These are phyloP conservation scores for Physcomitrium patens DNA, from an alignment of 225 moss, liverwort and hornwort species.

Conservation along the genomic window DNA sequence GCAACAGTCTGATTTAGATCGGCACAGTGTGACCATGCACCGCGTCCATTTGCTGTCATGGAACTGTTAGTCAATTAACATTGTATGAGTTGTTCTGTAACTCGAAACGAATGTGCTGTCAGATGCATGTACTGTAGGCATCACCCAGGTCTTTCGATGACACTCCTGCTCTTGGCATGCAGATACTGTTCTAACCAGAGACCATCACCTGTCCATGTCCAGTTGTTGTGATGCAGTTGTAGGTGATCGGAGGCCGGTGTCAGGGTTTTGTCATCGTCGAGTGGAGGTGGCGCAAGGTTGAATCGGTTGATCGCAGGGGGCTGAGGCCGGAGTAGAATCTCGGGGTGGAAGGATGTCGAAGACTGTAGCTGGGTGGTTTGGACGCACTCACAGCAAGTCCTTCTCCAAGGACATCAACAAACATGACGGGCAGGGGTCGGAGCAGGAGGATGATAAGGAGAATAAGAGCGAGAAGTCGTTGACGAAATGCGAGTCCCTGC, in stretches of 20 bases:
- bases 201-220: constrained; percentile 7
- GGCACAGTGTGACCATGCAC: too few species aligned
- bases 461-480: constrained; percentile 39
- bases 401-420: constrained; percentile 44
- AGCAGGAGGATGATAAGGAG: constrained; percentile 56
- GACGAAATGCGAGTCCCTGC: constrained; percentile 48
- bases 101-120: neutral
- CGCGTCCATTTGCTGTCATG: too few species aligned
- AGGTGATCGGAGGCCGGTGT: constrained; percentile 48
- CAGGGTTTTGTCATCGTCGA: constrained; percentile 27
- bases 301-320: neutral
- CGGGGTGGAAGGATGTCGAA: constrained; percentile 55
- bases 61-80: too few species aligned
- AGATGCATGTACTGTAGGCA: constrained; percentile 8
- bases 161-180: neutral
- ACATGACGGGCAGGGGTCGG: constrained; percentile 36
- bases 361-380: constrained; percentile 61
- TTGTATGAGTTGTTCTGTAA: too few species aligned
- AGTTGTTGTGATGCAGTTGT: constrained; percentile 43
- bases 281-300: constrained; percentile 24
- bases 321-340: neutral
- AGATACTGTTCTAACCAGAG: constrained; percentile 15
- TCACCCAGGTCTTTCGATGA: neutral
- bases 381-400: constrained; percentile 57
- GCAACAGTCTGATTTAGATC: too few species aligned